Percentiles rank a stretch among this genome's conserved stretches.
phyloP scores from a whole-genome alignment of 768 basidiomycete species.

The Dendrothele bispora region DNA sequence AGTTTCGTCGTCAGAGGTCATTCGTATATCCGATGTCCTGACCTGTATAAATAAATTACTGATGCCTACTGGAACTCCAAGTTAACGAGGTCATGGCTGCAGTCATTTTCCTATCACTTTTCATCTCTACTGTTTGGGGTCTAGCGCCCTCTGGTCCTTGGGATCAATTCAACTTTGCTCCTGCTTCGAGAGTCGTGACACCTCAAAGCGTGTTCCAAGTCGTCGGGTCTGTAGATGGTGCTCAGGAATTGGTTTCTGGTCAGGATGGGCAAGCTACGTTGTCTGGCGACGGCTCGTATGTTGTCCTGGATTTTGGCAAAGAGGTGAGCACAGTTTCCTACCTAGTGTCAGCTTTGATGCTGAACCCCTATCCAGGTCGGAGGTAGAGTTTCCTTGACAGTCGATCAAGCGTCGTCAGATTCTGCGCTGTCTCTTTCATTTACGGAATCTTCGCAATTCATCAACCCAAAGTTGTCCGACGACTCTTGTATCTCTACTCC shows the following conservation, averaged over 20 bases:
- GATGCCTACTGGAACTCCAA: no score
- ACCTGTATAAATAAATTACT: no score
- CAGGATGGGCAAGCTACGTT: slow-evolving; percentile 25
- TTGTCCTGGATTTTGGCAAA: slow-evolving; percentile 39
- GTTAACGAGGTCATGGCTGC: no score
- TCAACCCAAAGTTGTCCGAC: slow-evolving; percentile 43
- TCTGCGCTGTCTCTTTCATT: slow-evolving; percentile 45
- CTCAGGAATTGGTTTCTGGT: slow-evolving; percentile 24
- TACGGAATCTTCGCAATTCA: slow-evolving; percentile 49
- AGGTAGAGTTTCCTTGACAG: slow-evolving; percentile 9
- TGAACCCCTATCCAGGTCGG: no score
- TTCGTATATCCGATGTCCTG: no score
- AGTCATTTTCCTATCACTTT: no score
- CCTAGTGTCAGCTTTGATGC: no score
- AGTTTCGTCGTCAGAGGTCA: no score
- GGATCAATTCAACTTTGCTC: slow-evolving; percentile 44
- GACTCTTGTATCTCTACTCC: slow-evolving; percentile 29
- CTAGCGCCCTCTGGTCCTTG: slow-evolving; percentile 40
- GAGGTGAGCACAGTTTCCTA: slow-evolving; percentile 38
- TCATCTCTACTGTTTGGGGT: slow-evolving; percentile 4
- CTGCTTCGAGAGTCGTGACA: slow-evolving; percentile 27
- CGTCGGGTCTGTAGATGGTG: slow-evolving; percentile 24
- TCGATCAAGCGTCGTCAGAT: slow-evolving; percentile 17
- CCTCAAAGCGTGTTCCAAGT: slow-evolving; percentile 28
- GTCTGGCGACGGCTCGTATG: slow-evolving; percentile 28